Evolutionary conservation across 1,284 basidiomycete genomes (phyloP).

Genomic region (Hymenochaete sp.): DNA sequence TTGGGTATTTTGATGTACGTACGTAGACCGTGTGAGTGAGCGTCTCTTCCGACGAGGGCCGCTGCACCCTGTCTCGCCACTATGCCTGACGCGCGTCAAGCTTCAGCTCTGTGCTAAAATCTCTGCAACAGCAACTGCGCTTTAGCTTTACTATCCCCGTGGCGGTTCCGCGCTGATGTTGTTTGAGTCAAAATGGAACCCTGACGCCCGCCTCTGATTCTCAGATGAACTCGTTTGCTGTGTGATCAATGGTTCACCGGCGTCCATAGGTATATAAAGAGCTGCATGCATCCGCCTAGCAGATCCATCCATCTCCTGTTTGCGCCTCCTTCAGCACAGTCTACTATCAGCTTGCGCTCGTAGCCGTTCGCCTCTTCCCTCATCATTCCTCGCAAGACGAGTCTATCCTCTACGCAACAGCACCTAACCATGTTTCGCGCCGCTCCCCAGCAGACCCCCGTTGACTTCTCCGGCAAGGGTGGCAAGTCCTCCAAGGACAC

Average conservation of each 20-base stretch:
- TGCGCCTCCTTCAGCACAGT: not conserved
- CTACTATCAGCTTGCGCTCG: not conserved
- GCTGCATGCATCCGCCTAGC: not conserved
- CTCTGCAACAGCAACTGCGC: constrained; percentile 6
- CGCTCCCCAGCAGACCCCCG: constrained; percentile 10
- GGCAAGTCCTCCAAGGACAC: constrained; percentile 6
- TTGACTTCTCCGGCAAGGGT: constrained; percentile 9
- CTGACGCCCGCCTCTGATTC: constrained; percentile 5
- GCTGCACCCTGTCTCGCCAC: too few species aligned
- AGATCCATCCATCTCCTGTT: not conserved
- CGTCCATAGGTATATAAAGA: constrained; percentile 10
- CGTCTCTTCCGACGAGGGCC: too few species aligned
- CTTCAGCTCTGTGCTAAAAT: too few species aligned
- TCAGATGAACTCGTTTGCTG: constrained; percentile 1
- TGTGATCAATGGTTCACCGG: constrained; percentile 10
- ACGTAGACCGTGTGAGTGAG: too few species aligned
- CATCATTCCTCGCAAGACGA: constrained; percentile 5
- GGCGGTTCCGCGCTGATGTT: constrained; percentile 17
- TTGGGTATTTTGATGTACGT: too few species aligned
- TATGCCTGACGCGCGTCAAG: constrained; percentile 11
- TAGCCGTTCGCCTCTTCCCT: not conserved
- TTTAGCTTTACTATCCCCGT: constrained; percentile 7
- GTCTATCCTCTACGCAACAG: too few species aligned
- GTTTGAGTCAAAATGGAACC: constrained; percentile 18
- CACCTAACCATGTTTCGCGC: constrained; percentile 8